Evolutionary conservation across 352 stramenopile genomes (phyloP).

Genomic region (Phytophthora meadii): DNA sequence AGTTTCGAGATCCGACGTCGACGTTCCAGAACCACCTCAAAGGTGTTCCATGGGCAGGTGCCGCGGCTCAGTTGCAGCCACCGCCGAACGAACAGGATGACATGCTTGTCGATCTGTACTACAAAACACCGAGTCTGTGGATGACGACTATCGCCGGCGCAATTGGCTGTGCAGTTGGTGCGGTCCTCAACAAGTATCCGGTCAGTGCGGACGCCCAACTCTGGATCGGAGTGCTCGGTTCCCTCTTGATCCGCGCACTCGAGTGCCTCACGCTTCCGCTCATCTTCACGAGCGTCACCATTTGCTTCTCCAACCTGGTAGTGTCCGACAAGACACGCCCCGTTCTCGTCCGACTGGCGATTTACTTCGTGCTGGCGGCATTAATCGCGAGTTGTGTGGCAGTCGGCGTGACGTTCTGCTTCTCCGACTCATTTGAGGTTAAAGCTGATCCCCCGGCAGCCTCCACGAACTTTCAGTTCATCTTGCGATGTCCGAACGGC

Average conservation of each 20-base stretch:
- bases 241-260: constrained; percentile 42
- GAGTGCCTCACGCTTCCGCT: constrained; percentile 68
- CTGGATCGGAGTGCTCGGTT: constrained; percentile 54
- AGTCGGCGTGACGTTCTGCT: constrained; percentile 46
- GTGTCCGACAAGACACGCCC: constrained; percentile 54
- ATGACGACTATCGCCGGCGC: constrained; percentile 40
- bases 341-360: constrained; percentile 54
- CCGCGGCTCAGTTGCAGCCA: background rate
- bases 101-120: constrained; percentile 54
- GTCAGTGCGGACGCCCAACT: constrained; percentile 30
- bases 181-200: constrained; percentile 41
- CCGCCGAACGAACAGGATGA: constrained; percentile 41
- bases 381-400: constrained; percentile 51
- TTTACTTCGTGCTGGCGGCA: constrained; percentile 53
- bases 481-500: constrained; percentile 62
- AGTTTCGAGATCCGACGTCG: constrained; percentile 57
- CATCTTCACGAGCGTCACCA: constrained; percentile 78
- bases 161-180: constrained; percentile 46
- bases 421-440: constrained; percentile 33
- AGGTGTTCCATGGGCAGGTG: constrained; percentile 28
- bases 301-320: constrained; percentile 65
- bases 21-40: constrained; percentile 52
- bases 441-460: constrained; percentile 16
- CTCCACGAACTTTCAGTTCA: constrained; percentile 39
- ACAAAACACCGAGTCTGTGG: constrained; percentile 55